Base-by-base conservation (phyloP, 83 land plant genomes). In the Thuja plicata region DNA sequence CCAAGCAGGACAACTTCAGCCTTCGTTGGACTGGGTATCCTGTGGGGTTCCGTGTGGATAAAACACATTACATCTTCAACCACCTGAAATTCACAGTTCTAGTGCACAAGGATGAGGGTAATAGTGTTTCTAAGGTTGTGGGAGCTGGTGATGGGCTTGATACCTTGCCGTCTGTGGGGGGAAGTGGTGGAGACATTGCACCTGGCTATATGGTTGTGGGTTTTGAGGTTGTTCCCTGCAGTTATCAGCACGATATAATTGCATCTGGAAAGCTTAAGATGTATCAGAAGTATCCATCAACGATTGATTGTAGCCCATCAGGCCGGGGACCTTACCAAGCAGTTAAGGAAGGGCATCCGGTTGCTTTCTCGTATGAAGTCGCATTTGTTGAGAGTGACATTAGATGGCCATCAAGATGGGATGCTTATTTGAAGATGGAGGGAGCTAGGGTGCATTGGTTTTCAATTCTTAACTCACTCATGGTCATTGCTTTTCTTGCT, bases 21-120 rank as follows among this genome's bases (percentile, higher is more conserved):
- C 46, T 95, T 41, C 93, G 95, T 70, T 96, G 96, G 97, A 94
- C 95, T 7, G 97, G 98, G 85, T 95, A 87, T 62, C 97, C 95
- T 3, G 91, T 96, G n/a, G 98, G 98, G 24, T 89, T 93, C 73
- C 88, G 88, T 60, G 88, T 92, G 6, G 88, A 90, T 40, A 92
- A 92, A 76, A 73, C 60, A 34, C 91, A 95, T 74, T 96, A 91
- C 77, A 83, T 96, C 48, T 95, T 93, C 89, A 96, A 96, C 45
- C 98, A 96, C 85, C 90, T 96, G 77, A 96, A 94, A 88, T 95
- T 96, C 87, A 96, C 90, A 34, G 98, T 96, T 24, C 85, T 94
- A 46, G 92, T 96, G 37, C 98, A 96, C 84, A 89, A 94, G 89
- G 94, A 96, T 86, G 97, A 96, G 81, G 94, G 92, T 87, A 84